Conservation (phyloP, 2,329 filamentous ascomycete species). For the Ascosphaera pollenicola region DNA sequence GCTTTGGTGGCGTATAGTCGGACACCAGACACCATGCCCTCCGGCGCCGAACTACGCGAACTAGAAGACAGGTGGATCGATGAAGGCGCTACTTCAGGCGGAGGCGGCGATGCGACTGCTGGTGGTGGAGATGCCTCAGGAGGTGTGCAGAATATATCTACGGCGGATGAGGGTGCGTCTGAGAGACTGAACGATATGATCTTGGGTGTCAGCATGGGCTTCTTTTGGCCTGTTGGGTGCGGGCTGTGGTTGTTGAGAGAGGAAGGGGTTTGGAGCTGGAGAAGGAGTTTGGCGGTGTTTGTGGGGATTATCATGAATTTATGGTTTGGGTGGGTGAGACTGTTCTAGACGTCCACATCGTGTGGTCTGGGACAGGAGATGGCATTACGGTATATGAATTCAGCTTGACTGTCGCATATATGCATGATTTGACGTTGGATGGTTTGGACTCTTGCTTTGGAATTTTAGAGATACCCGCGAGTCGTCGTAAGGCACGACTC, state of each 20-base stretch:
- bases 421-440: no score
- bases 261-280: conserved; percentile 65
- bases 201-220: conserved; percentile 73
- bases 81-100: no score
- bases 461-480: no score
- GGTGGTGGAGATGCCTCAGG: conserved; percentile 19
- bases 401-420: no score
- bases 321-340: conserved; percentile 47
- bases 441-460: no score
- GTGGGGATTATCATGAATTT: conserved; percentile 66
- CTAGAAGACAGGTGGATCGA: conserved; percentile 85
- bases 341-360: no score
- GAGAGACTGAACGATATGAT: conserved; percentile 59
- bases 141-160: conserved; percentile 12
- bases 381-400: no score
- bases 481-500: no score
- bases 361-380: no score
- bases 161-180: conserved; percentile 14
- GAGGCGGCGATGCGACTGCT: conserved; percentile 14
- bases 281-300: conserved; percentile 69
- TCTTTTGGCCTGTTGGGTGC: conserved; percentile 83
- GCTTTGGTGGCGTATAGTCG: conserved; percentile 62
- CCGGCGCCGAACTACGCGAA: conserved; percentile 47
- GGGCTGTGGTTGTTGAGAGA: conserved; percentile 68
- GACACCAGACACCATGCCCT: conserved; percentile 76